A percentile compares a stretch with the other conserved stretches of the same genome.
Conservation (phyloP, 345 rosid species). For the Gossypium arboreum region DNA sequence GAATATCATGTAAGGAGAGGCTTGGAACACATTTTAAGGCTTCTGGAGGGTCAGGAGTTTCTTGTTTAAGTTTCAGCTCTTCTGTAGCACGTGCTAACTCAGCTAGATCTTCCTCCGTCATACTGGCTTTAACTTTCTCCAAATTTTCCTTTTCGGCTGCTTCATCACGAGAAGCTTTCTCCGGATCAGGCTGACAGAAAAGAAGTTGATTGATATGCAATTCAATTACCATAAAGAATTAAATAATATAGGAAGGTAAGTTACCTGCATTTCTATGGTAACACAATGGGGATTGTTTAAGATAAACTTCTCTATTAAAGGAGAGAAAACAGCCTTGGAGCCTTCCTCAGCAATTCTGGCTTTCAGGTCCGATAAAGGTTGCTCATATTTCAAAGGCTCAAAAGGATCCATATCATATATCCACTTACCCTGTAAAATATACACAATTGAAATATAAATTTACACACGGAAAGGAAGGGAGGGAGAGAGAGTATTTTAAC, state of each 20-base stretch:
- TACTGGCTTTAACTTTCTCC: constrained; percentile 62
- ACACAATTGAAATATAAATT: constrained; percentile 17
- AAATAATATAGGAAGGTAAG: constrained; percentile 14
- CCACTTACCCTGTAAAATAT: constrained; percentile 74
- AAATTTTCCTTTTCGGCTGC: constrained; percentile 70
- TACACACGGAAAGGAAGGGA: not conserved
- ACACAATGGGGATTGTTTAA: constrained; percentile 81
- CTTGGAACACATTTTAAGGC: constrained; percentile 82
- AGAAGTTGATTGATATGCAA: constrained; percentile 22
- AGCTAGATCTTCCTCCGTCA: constrained; percentile 93
- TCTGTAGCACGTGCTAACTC: constrained; percentile 84
- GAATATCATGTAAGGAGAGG: constrained; percentile 70
- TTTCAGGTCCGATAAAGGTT: constrained; percentile 75
- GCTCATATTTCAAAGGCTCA: constrained; percentile 85
- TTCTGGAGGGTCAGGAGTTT: constrained; percentile 96
- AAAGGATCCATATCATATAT: constrained; percentile 98
- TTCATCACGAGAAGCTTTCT: constrained; percentile 80
- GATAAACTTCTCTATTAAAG: constrained; percentile 77
- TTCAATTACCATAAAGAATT: constrained; percentile 5
- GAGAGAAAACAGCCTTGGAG: constrained; percentile 92
- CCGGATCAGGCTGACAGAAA: constrained; percentile 79
- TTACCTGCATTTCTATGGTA: constrained; percentile 92
- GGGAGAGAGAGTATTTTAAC: not conserved
- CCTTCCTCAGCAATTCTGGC: constrained; percentile 82
- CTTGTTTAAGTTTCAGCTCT: constrained; percentile 81